These are phyloP conservation scores for Wolfiporia cocos DNA, from an alignment of 1,284 basidiomycete genomes.

Conservation along the genomic window DNA sequence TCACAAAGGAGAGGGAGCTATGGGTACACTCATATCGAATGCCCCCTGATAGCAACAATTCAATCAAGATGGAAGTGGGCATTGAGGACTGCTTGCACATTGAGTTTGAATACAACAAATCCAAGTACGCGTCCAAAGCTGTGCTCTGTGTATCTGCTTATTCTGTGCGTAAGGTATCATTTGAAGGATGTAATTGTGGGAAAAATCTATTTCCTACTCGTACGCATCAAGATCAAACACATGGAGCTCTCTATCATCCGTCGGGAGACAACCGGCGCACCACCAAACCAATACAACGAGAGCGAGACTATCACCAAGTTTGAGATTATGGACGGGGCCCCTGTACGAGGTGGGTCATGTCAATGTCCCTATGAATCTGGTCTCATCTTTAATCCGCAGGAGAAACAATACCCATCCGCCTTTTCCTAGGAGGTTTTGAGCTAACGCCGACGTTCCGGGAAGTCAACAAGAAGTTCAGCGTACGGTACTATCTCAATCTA, in stretches of 20 bases:
- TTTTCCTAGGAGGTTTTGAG: slow-evolving; percentile 98
- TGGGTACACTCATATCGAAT: slow-evolving; percentile 99
- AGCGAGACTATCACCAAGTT: slow-evolving; percentile 99
- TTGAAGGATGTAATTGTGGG: slow-evolving; percentile 99
- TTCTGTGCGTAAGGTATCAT: slow-evolving; percentile 70
- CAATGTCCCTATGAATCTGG: not conserved
- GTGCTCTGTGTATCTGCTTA: not conserved
- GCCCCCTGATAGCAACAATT: slow-evolving; percentile 96
- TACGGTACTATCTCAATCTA: slow-evolving; percentile 93
- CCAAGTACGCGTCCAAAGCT: slow-evolving; percentile 60
- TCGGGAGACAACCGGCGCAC: slow-evolving; percentile 92
- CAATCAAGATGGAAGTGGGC: slow-evolving; percentile 99
- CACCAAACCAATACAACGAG: slow-evolving; percentile 98
- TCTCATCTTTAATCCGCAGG: slow-evolving; percentile 39
- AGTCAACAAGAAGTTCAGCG: slow-evolving; percentile 99
- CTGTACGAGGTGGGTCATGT: slow-evolving; percentile 68
- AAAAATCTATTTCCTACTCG: slow-evolving; percentile 98
- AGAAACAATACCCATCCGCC: slow-evolving; percentile 95
- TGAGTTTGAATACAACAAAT: slow-evolving; percentile 99
- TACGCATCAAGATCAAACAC: slow-evolving; percentile 99
- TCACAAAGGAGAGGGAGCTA: slow-evolving; percentile 87
- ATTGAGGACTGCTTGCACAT: slow-evolving; percentile 99
- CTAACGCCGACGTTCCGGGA: slow-evolving; percentile 98
- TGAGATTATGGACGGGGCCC: slow-evolving; percentile 98
- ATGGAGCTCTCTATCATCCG: slow-evolving; percentile 99